A percentile compares a stretch with the other conserved stretches of the same genome.
Evolutionary conservation across 768 basidiomycete species (phyloP).

Genomic region (Gyrodon lividus): DNA sequence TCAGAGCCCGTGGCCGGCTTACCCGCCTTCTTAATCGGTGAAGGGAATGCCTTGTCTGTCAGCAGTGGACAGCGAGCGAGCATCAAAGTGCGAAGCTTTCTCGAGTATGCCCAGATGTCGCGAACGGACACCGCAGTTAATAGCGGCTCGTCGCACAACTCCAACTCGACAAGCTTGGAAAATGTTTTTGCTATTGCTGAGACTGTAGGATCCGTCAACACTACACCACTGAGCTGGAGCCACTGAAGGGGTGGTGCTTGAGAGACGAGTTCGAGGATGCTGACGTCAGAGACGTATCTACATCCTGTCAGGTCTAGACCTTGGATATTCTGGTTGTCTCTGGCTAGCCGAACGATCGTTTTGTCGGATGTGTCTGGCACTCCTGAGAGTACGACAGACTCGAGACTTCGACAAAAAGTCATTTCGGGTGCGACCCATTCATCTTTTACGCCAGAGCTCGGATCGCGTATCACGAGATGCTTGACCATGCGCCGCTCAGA

Average conservation of each 20-base stretch:
- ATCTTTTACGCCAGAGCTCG: conserved; percentile 46
- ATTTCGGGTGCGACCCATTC: conserved; percentile 59
- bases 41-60: conserved; percentile 80
- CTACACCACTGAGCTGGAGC: conserved; percentile 67
- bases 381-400: conserved; percentile 68
- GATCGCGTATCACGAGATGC: conserved; percentile 54
- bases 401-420: conserved; percentile 58
- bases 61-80: conserved; percentile 75
- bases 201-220: conserved; percentile 60
- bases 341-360: conserved; percentile 62
- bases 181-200: conserved; percentile 73
- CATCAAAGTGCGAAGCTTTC: conserved; percentile 72
- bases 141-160: conserved; percentile 66
- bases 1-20: conserved; percentile 31
- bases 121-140: conserved; percentile 69
- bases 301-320: conserved; percentile 79
- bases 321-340: conserved; percentile 62
- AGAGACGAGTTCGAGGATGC: conserved; percentile 67
- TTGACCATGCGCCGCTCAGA: conserved; percentile 60
- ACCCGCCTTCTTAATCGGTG: conserved; percentile 37
- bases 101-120: conserved; percentile 80
- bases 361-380: conserved; percentile 66
- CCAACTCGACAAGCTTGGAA: conserved; percentile 77
- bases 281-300: conserved; percentile 72
- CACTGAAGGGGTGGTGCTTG: conserved; percentile 69